Conservation (phyloP, 108 stramenopile species). For the Pseudonitzschia pungens region DNA sequence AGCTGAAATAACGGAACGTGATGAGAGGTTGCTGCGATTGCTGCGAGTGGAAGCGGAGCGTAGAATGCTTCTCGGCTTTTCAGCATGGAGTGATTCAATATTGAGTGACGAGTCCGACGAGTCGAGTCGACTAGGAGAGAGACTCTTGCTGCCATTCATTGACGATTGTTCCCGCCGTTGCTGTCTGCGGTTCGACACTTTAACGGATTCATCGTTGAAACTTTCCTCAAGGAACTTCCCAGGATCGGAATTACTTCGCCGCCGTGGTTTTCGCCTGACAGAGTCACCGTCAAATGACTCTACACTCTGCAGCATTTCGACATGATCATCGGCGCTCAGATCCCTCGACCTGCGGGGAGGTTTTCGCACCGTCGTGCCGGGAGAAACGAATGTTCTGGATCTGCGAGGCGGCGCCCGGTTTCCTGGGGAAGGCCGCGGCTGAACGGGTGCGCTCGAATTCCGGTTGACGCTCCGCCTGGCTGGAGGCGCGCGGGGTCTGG, state of each 20-base stretch:
- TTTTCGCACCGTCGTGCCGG: not conserved
- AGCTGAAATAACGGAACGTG: not conserved
- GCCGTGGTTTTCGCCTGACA: not conserved
- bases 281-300: not conserved
- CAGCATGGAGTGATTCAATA: not conserved
- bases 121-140: not conserved
- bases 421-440: not conserved
- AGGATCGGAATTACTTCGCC: not conserved
- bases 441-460: not conserved
- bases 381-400: not conserved
- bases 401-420: not conserved
- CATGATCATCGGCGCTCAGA: not conserved
- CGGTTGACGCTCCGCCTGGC: not conserved
- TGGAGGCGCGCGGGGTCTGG: not conserved
- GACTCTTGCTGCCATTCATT: not conserved
- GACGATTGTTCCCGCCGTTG: not conserved
- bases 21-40: constrained; percentile 3
- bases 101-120: not conserved
- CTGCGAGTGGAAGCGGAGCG: constrained; percentile 1
- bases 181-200: not conserved
- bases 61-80: constrained; percentile 5
- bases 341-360: not conserved
- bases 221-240: not conserved
- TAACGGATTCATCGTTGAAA: not conserved
- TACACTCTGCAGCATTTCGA: not conserved